phyloP scores from a whole-genome alignment of 345 rosid species.

The Boechera stricta region DNA sequence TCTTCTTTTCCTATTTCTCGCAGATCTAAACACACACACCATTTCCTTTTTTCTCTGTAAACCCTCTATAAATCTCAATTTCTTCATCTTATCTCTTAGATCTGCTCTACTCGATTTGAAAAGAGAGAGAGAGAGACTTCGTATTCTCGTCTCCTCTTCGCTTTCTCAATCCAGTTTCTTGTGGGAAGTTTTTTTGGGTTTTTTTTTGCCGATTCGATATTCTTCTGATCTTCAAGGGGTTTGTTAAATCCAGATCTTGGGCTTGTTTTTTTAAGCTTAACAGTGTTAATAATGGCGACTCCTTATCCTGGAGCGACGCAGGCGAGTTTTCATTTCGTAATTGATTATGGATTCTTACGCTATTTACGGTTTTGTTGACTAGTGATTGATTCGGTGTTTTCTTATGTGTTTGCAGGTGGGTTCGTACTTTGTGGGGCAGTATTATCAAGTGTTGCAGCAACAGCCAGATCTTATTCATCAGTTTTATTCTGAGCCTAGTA shows the following conservation, averaged over 20 bases:
- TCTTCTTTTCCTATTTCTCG: not conserved
- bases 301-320: conserved; percentile 71
- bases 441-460: conserved; percentile 83
- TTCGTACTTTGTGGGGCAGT: conserved; percentile 91
- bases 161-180: not conserved
- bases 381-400: not conserved
- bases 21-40: conserved; percentile 33
- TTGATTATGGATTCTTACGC: not conserved
- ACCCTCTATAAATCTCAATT: conserved; percentile 42
- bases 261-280: conserved; percentile 29
- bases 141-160: too few species aligned
- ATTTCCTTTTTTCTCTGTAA: not conserved
- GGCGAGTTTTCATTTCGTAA: conserved; percentile 42
- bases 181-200: too few species aligned
- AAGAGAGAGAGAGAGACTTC: too few species aligned
- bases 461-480: conserved; percentile 88
- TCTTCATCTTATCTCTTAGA: conserved; percentile 12
- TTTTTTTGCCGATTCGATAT: conserved; percentile 6
- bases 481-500: conserved; percentile 77
- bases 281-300: conserved; percentile 57
- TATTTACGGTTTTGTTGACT: not conserved
- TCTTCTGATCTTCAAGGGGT: conserved; percentile 20
- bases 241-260: conserved; percentile 33
- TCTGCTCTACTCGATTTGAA: not conserved
- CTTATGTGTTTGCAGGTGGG: conserved; percentile 63